phyloP scores from a whole-genome alignment of 192 early-diverging fungal species.

The Chytriomyces hyalinus region DNA sequence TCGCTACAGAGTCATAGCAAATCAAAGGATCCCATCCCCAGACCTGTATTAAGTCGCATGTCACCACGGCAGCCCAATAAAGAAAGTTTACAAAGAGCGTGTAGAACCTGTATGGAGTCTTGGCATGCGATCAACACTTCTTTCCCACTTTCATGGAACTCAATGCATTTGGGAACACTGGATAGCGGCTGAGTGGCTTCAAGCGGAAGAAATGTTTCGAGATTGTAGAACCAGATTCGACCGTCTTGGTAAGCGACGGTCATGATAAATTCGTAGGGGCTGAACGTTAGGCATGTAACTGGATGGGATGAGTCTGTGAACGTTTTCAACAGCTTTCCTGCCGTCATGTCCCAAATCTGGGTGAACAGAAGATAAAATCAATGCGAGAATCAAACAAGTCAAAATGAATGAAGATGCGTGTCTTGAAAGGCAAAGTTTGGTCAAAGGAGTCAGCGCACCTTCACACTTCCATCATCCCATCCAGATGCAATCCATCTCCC shows the following conservation, averaged over 20 bases:
- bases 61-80: neutral
- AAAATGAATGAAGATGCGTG: neutral
- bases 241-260: constrained; percentile 48
- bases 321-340: constrained; percentile 55
- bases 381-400: neutral
- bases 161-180: constrained; percentile 35
- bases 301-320: constrained; percentile 45
- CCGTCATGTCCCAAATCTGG: constrained; percentile 67
- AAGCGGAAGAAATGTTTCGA: constrained; percentile 59
- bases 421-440: neutral
- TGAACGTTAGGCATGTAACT: constrained; percentile 58
- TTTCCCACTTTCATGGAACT: constrained; percentile 55
- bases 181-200: constrained; percentile 28
- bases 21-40: constrained; percentile 58
- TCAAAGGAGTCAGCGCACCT: constrained; percentile 37
- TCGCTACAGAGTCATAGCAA: constrained; percentile 40
- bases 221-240: constrained; percentile 58
- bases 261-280: constrained; percentile 64
- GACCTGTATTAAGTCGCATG: constrained; percentile 32
- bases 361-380: neutral
- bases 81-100: neutral
- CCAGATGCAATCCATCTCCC: constrained; percentile 65
- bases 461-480: constrained; percentile 52
- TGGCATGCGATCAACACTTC: constrained; percentile 46
- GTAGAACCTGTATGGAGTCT: constrained; percentile 50